Evolutionary conservation across 1,139 yeast genomes (phyloP), one percentile per base, ranked within the genome.

Genomic region (Blastobotrys apis): DNA sequence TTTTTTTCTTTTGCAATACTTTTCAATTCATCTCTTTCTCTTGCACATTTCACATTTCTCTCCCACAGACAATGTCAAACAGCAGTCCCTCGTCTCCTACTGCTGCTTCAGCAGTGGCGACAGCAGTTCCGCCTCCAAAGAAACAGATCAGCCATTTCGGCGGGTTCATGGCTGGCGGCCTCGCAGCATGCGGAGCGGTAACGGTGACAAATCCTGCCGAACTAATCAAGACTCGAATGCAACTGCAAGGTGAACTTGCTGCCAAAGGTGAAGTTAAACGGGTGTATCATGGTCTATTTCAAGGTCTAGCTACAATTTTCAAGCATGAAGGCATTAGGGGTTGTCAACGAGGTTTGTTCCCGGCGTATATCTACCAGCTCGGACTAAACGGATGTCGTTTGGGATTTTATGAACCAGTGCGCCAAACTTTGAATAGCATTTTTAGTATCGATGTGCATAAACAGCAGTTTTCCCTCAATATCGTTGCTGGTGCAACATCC

Each of bases 151-250:
- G 58, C 23, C 48, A 50, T 1, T 56, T 76, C 8, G 95, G 96
- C 21, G 95, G 97, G 3, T 88, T 90, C 57, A 61, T 82, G 4
- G 97, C 97, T 12, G 98, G 97, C 47, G 96, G 95, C 5, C 54
- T 87, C 9, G 98, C 98, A 1, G 97, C 97, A 2, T 90, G 97
- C 69, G 94, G 95, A 43, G 97, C 98, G 0, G 98, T 92, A 31
- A 92, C 97, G 0, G 84, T 90, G 64, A 90, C 97, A 9, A 92
- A 92, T 61, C 98, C 98, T 6, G 84, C 92, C 49, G 98, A 92
- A 62, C 73, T 92, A 53, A 87, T 90, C 59, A 92, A 92, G 68
- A 92, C 94, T 2, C 54, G 97, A 66, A 85, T 92, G 95, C 98
- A 92, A 65, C 72, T 92, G 34, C 97, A 92, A 66, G 98, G 98